These are phyloP conservation scores for Papiliotrema fonsecae DNA, from an alignment of 1,284 basidiomycete species.

Conservation along the genomic window DNA sequence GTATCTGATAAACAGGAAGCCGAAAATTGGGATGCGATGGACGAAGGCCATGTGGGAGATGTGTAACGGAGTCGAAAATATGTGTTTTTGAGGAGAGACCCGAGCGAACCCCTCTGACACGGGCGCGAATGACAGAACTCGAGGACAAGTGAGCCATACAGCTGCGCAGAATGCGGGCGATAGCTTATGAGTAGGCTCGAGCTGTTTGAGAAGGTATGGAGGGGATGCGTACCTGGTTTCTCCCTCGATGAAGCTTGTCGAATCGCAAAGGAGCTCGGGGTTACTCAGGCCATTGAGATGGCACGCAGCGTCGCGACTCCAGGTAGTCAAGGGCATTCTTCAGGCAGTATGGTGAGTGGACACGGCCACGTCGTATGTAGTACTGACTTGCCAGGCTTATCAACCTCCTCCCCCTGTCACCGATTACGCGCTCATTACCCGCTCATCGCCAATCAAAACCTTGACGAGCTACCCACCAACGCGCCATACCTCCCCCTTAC, in stretches of 20 bases:
- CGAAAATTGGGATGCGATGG: slow-evolving; percentile 16
- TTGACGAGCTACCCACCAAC: slow-evolving; percentile 1
- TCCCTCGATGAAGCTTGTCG: background rate
- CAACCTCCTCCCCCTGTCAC: background rate
- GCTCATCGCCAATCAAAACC: background rate
- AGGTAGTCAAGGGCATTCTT: background rate
- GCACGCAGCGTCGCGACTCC: background rate
- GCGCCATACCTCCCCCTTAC: background rate
- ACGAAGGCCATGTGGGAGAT: slow-evolving; percentile 9
- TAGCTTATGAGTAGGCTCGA: background rate
- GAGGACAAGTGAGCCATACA: slow-evolving; percentile 18
- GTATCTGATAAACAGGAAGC: slow-evolving; percentile 2
- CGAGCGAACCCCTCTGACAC: slow-evolving; percentile 15
- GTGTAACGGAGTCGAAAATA: slow-evolving; percentile 5
- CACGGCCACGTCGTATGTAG: background rate
- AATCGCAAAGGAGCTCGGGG: background rate
- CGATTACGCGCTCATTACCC: background rate
- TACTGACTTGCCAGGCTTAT: background rate
- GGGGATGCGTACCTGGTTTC: background rate
- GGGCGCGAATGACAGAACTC: slow-evolving; percentile 21
- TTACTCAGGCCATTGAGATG: background rate
- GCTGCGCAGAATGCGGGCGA: too few species aligned
- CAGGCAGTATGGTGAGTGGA: background rate
- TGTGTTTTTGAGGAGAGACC: slow-evolving; percentile 10
- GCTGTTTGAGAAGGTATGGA: background rate